Percentiles rank a stretch among this genome's conserved stretches.
Evolutionary conservation across 805 yeast species (phyloP).

Genomic region (Pichia occidentalis): DNA sequence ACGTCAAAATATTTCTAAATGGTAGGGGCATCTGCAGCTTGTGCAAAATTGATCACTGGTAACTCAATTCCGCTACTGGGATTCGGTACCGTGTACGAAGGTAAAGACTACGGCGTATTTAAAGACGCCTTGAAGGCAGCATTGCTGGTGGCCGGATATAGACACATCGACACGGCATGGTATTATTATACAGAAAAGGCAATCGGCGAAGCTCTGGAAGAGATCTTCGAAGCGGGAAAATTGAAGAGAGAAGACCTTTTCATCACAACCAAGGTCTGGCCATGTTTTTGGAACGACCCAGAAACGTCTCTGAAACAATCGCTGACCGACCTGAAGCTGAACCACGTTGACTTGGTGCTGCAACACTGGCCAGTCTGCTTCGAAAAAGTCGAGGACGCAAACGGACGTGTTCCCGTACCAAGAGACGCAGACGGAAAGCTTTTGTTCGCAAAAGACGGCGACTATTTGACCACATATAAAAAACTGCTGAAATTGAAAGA

Average conservation of each 20-base stretch:
- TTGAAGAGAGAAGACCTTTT: constrained; percentile 50
- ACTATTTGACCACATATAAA: constrained; percentile 66
- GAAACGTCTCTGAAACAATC: constrained; percentile 37
- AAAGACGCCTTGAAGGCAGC: constrained; percentile 23
- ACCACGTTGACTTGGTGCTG: constrained; percentile 40
- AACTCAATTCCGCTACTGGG: constrained; percentile 59
- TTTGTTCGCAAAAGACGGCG: constrained; percentile 75
- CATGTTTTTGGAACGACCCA: constrained; percentile 36
- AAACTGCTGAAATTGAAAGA: constrained; percentile 62
- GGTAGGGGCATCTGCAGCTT: constrained; percentile 6
- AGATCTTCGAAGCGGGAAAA: constrained; percentile 39
- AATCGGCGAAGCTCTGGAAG: constrained; percentile 42
- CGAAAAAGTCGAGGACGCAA: constrained; percentile 30
- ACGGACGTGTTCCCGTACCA: constrained; percentile 34
- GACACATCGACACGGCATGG: constrained; percentile 50
- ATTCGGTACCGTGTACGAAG: constrained; percentile 49
- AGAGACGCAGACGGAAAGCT: constrained; percentile 36
- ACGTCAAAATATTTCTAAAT: too few species aligned
- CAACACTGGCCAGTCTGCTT: constrained; percentile 48
- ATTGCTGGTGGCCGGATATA: constrained; percentile 36
- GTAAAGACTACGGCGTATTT: constrained; percentile 11
- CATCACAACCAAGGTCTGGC: constrained; percentile 71
- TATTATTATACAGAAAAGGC: constrained; percentile 38
- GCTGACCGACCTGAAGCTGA: constrained; percentile 35
- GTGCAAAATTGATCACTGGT: constrained; percentile 53